Conservation (phyloP, 257 asterid genomes). For the Ilex asprella region DNA sequence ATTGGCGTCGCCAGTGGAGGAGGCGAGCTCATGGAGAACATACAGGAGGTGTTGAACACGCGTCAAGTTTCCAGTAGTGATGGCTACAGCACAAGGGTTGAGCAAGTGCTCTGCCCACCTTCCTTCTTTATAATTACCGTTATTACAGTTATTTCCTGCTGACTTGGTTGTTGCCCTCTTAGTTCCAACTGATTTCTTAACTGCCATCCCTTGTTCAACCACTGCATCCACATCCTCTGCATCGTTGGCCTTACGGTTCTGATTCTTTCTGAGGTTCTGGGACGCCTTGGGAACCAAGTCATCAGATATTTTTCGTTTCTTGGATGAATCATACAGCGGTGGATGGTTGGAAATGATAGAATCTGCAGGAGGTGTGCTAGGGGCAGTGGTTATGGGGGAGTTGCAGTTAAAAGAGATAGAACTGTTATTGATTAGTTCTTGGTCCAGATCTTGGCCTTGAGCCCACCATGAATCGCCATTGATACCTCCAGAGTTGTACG, state of each 20-base stretch:
- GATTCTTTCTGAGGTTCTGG: conserved; percentile 12
- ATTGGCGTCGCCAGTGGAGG: conserved; percentile 67
- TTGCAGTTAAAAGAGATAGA: conserved; percentile 33
- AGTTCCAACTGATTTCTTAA: conserved; percentile 24
- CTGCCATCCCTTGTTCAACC: neutral
- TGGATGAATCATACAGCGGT: conserved; percentile 26
- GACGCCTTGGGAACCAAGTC: conserved; percentile 19
- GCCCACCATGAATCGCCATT: conserved; percentile 52
- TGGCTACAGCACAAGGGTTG: conserved; percentile 86
- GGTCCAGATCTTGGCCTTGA: conserved; percentile 30
- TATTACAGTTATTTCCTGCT: conserved; percentile 17
- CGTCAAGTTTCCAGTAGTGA: conserved; percentile 45
- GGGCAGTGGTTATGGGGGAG: conserved; percentile 15
- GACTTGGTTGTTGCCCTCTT: conserved; percentile 28
- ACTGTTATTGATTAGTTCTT: conserved; percentile 28
- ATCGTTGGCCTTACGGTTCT: conserved; percentile 16
- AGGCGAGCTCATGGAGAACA: conserved; percentile 62
- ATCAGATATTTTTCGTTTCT: conserved; percentile 47
- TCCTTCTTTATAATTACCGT: conserved; percentile 46
- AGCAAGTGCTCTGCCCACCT: conserved; percentile 93
- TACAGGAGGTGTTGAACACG: conserved; percentile 71
- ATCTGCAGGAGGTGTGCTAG: conserved; percentile 20
- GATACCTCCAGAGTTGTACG: conserved; percentile 43
- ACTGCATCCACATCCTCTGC: conserved; percentile 9
- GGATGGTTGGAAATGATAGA: conserved; percentile 24